A percentile compares a stretch with the other conserved stretches of the same genome.
Evolutionary conservation across 345 rosid species (phyloP).

Genomic region (Eucalyptus globulus): DNA sequence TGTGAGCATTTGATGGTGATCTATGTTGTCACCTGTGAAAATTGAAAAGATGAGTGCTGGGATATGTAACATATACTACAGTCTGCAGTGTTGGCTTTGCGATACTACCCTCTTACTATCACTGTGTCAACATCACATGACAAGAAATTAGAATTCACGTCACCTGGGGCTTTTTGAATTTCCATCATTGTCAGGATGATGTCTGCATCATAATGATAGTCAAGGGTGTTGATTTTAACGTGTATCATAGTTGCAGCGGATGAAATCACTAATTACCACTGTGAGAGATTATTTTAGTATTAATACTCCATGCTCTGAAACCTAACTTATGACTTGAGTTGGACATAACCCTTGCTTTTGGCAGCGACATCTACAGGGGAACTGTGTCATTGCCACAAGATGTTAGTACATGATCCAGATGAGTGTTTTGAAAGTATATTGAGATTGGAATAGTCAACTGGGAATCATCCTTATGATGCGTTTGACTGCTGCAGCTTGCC

Average conservation of each 20-base stretch:
- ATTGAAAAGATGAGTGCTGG: neutral
- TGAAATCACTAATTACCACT: neutral
- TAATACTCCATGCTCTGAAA: neutral
- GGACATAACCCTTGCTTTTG: neutral
- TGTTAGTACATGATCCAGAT: neutral
- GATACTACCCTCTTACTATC: neutral
- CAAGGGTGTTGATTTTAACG: neutral
- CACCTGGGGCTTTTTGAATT: neutral
- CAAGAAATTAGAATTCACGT: neutral
- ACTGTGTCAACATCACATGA: neutral
- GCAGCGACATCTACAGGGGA: neutral
- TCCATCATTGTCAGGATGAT: neutral
- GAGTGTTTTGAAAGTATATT: neutral
- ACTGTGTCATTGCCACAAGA: neutral
- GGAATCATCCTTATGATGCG: neutral
- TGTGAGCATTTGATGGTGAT: neutral
- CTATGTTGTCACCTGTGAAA: neutral
- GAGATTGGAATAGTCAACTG: neutral
- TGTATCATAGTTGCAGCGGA: neutral
- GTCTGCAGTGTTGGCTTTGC: neutral
- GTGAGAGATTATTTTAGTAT: neutral
- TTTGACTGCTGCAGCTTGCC: neutral
- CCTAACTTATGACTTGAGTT: neutral
- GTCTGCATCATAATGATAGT: neutral
- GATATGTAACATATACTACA: neutral